Evolutionary conservation across 2,329 filamentous ascomycete species (phyloP).

Genomic region (Aspergillus sp.): DNA sequence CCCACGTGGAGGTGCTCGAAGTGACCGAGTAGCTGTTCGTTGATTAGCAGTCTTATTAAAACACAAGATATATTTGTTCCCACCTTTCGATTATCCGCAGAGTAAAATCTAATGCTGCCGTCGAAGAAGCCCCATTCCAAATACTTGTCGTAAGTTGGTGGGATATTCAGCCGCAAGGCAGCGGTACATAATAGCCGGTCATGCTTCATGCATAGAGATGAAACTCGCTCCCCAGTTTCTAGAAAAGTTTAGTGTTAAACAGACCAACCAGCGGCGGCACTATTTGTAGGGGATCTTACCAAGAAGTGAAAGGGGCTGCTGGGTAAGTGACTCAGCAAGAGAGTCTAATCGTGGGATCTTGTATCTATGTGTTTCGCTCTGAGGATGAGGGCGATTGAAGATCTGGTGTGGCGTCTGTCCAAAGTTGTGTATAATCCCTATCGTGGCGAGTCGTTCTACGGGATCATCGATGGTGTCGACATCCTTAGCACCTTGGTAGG

Average conservation of each 20-base stretch:
- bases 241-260: constrained; percentile 11
- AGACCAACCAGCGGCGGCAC: not conserved
- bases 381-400: constrained; percentile 76
- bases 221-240: constrained; percentile 74
- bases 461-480: constrained; percentile 88
- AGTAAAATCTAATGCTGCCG: constrained; percentile 87
- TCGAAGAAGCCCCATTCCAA: constrained; percentile 97
- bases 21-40: constrained; percentile 65
- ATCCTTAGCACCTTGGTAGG: constrained; percentile 90
- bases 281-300: constrained; percentile 42
- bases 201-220: constrained; percentile 73
- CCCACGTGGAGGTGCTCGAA: constrained; percentile 94
- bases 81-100: constrained; percentile 75
- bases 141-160: constrained; percentile 83
- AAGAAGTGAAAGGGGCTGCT: constrained; percentile 75
- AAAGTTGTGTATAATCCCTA: constrained; percentile 97
- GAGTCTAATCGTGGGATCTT: constrained; percentile 73
- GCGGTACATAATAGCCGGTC: constrained; percentile 82
- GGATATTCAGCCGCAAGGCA: constrained; percentile 81
- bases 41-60: not conserved
- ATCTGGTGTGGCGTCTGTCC: constrained; percentile 96
- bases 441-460: constrained; percentile 81
- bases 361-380: constrained; percentile 67
- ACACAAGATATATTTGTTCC: not conserved
- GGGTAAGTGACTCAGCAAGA: constrained; percentile 71